Percentiles rank a stretch among this genome's conserved stretches.
Evolutionary conservation across 306 rosid species (phyloP).

Genomic region (Cucurbita argyrosperma): DNA sequence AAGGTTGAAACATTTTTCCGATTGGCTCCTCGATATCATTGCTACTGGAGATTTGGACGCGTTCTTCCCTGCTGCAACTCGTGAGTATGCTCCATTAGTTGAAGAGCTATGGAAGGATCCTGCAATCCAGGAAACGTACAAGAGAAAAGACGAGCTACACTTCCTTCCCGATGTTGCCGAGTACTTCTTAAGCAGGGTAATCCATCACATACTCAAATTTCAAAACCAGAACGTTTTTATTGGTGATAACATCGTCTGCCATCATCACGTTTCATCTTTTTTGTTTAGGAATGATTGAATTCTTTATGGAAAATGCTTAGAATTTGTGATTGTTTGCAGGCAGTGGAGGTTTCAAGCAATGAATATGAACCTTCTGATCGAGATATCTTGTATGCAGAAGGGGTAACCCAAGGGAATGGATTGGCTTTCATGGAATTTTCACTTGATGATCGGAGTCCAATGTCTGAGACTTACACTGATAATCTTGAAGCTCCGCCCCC

Average conservation of each 20-base stretch:
- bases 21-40: conserved; percentile 93
- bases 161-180: conserved; percentile 88
- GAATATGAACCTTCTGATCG: conserved; percentile 93
- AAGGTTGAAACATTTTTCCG: conserved; percentile 85
- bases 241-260: background rate
- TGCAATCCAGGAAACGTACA: conserved; percentile 82
- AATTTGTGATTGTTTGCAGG: conserved; percentile 33
- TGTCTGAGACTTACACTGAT: conserved; percentile 64
- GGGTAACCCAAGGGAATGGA: conserved; percentile 94
- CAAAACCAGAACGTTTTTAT: background rate
- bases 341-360: conserved; percentile 90
- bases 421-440: conserved; percentile 92
- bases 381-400: conserved; percentile 92
- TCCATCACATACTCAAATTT: background rate
- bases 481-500: conserved; percentile 66
- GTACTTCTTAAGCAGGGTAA: conserved; percentile 85
- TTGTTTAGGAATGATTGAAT: background rate
- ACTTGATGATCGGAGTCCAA: conserved; percentile 78
- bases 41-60: conserved; percentile 98
- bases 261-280: background rate
- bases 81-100: conserved; percentile 95
- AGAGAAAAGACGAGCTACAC: conserved; percentile 83
- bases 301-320: background rate
- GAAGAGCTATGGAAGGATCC: conserved; percentile 98
- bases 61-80: conserved; percentile 98